phyloP scores from a whole-genome alignment of 129 eudicot genomes.

The Flaveria ramosissima region DNA sequence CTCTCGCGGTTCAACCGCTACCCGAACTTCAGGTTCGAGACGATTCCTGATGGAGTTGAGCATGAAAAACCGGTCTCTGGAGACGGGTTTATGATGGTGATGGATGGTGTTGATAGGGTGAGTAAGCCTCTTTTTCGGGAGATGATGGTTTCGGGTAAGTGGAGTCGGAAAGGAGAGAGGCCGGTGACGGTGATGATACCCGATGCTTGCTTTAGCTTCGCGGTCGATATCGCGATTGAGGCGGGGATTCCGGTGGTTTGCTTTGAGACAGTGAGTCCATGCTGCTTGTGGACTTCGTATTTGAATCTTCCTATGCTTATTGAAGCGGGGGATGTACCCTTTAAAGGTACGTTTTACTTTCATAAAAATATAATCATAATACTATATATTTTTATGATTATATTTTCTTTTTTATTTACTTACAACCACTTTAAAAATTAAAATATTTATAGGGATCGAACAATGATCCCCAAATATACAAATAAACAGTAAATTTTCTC shows the following conservation, averaged over 20 bases:
- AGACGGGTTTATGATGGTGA: slow-evolving; percentile 36
- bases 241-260: slow-evolving; percentile 34
- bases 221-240: slow-evolving; percentile 24
- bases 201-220: slow-evolving; percentile 38
- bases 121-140: slow-evolving; percentile 32
- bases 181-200: slow-evolving; percentile 47
- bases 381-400: too few species aligned
- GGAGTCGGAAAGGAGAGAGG: slow-evolving; percentile 21
- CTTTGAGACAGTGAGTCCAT: slow-evolving; percentile 48
- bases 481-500: too few species aligned
- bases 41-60: slow-evolving; percentile 41
- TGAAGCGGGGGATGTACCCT: slow-evolving; percentile 43
- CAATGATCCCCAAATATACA: too few species aligned
- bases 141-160: slow-evolving; percentile 35
- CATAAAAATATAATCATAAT: too few species aligned
- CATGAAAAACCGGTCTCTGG: slow-evolving; percentile 35
- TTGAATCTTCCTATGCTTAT: slow-evolving; percentile 40
- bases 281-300: slow-evolving; percentile 42
- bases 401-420: too few species aligned
- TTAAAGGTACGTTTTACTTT: slow-evolving; percentile 25
- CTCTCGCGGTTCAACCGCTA: slow-evolving; percentile 43
- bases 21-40: slow-evolving; percentile 40
- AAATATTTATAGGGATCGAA: too few species aligned
- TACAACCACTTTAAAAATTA: too few species aligned
- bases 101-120: slow-evolving; percentile 30